phyloP scores from a whole-genome alignment of 208 protist species.

The Leishmania tarentolae region DNA sequence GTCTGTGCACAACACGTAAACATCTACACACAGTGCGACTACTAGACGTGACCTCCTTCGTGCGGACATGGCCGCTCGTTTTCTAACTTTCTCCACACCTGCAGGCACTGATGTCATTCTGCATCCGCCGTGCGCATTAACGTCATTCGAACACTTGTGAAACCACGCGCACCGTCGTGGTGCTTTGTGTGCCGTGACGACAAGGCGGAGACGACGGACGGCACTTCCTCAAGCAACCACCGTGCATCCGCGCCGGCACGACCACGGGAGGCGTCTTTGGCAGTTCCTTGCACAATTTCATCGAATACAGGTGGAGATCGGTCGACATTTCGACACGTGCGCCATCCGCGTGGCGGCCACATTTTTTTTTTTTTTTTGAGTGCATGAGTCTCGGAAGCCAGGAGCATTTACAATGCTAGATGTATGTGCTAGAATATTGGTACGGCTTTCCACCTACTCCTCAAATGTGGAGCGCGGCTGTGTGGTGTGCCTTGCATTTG shows the following conservation, averaged over 20 bases:
- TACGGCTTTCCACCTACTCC: too few relatives aligned
- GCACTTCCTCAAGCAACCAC: too few relatives aligned
- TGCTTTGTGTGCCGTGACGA: too few relatives aligned
- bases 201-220: too few relatives aligned
- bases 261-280: neutral
- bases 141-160: neutral
- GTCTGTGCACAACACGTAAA: neutral
- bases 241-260: neutral
- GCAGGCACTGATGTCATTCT: neutral
- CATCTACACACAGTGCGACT: neutral
- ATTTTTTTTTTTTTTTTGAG: neutral
- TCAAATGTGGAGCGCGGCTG: neutral
- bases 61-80: neutral
- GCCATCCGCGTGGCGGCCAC: neutral
- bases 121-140: neutral
- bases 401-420: neutral
- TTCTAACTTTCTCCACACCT: neutral
- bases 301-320: neutral
- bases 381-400: neutral
- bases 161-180: too few relatives aligned
- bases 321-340: neutral
- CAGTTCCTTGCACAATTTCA: neutral
- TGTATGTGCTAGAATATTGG: neutral
- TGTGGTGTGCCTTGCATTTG: neutral
- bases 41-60: neutral